Base-by-base conservation (phyloP, 495 filamentous ascomycete species). In the Aspergillus panamensis region DNA sequence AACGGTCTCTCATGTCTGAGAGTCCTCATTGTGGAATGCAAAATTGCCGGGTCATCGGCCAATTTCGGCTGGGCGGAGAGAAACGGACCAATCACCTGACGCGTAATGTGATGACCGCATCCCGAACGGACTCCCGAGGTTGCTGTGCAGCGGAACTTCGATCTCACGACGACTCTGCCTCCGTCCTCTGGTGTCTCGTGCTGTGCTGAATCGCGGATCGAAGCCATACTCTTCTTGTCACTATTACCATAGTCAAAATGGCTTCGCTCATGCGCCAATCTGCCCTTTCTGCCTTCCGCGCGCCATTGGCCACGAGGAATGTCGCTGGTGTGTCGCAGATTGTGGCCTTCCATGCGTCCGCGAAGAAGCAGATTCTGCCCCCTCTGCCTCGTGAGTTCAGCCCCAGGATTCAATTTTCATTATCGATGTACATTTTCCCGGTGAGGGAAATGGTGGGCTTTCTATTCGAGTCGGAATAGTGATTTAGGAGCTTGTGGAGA, bases 271-370 rank as follows among this genome's bases (percentile, higher is more conserved):
- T 68, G 63, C 76, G 76, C 65, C 67, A 72, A 53, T 71, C 72
- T 53, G 65, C 59, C 62, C 73, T 75, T 52, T 70, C 73, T 64
- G 69, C 67, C 59, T 63, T 68, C 66, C 69, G 70, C 59, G 63
- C 71, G 61, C 68, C 73, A 47, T 58, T 76, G 57, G 66, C 70
- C 57, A 69, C 65, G 62, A 68, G 65, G 64, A 75, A 74, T 71
- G 67, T 64, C 58, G 55, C 55, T 40, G 73, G 70, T 48, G 66
- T 73, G 53, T 76, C 73, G 64, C 74, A 77, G 69, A 63, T 82
- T 53, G 80, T 87, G 33, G 84, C 84, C 66, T 92, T 92, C 82
- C 87, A 91, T 69, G 85, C 84, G 62, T 87, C 86, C 43, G 77
- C 82, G 64, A 78, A 77, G 71, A 82, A 80, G 72, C 73, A 74